phyloP scores from a whole-genome alignment of 2,329 filamentous ascomycete genomes.

The Rachicladosporium sp. region DNA sequence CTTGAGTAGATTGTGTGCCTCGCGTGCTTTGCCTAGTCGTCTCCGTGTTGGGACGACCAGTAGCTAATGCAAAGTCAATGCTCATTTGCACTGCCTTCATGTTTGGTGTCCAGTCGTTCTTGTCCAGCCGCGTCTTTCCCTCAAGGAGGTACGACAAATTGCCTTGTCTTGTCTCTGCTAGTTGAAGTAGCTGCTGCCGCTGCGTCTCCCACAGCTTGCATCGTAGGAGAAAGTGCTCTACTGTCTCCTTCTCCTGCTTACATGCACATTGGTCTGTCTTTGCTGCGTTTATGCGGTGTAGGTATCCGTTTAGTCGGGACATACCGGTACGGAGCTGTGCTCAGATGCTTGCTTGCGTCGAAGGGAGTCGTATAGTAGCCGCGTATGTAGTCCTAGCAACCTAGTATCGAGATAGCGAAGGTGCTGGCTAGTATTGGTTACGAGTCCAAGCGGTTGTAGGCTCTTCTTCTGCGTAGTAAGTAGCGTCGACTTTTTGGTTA shows the following conservation, averaged over 20 bases:
- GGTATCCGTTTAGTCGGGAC: slow-evolving; percentile 1
- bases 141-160: background rate
- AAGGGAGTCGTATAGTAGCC: slow-evolving; percentile 1
- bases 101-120: slow-evolving; percentile 1
- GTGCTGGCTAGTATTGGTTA: background rate
- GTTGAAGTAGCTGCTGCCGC: background rate
- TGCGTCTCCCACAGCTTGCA: background rate
- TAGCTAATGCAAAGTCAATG: background rate
- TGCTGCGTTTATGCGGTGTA: slow-evolving; percentile 3
- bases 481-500: background rate
- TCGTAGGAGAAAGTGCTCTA: slow-evolving; percentile 1
- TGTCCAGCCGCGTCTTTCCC: slow-evolving; percentile 1
- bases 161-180: background rate
- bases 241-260: slow-evolving; percentile 1
- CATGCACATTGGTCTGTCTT: slow-evolving; percentile 1
- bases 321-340: slow-evolving; percentile 1
- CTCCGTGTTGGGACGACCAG: no score
- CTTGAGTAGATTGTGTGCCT: no score
- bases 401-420: slow-evolving; percentile 1
- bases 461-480: background rate
- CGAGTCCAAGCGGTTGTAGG: background rate
- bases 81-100: slow-evolving; percentile 2
- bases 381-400: slow-evolving; percentile 1
- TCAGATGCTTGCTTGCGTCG: background rate
- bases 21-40: no score